phyloP scores from a whole-genome alignment of 768 basidiomycete genomes.

The Pisolithus orientalis region DNA sequence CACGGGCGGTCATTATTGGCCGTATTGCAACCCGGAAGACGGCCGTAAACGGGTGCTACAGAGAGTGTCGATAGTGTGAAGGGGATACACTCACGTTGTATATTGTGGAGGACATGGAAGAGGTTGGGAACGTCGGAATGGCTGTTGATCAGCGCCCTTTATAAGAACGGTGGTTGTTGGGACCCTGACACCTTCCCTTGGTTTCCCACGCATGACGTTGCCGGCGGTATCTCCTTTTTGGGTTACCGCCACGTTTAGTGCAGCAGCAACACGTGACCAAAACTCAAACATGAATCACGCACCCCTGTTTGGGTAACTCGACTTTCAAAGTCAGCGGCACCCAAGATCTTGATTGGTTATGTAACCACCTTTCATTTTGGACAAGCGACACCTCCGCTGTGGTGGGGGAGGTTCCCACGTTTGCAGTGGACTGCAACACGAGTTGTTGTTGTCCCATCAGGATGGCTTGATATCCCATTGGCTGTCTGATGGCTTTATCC shows the following conservation, averaged over 20 bases:
- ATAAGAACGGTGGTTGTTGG: slow-evolving; percentile 28
- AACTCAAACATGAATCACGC: slow-evolving; percentile 14
- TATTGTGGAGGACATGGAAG: slow-evolving; percentile 33
- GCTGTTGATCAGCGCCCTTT: slow-evolving; percentile 36
- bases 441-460: too few species aligned
- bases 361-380: too few species aligned
- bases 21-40: neutral
- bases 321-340: slow-evolving; percentile 18
- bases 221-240: slow-evolving; percentile 29
- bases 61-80: neutral
- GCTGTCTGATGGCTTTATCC: too few species aligned
- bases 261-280: slow-evolving; percentile 21
- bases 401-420: too few species aligned
- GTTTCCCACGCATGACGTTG: slow-evolving; percentile 31
- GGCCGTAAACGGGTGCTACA: neutral
- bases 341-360: neutral
- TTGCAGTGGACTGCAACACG: too few species aligned
- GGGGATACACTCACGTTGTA: slow-evolving; percentile 28
- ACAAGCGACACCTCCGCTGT: too few species aligned
- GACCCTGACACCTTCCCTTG: slow-evolving; percentile 26
- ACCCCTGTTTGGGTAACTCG: slow-evolving; percentile 6
- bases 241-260: slow-evolving; percentile 18
- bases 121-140: slow-evolving; percentile 32
- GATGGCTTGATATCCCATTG: too few species aligned
- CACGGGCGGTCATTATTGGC: neutral